These are phyloP conservation scores for Hysterium pulicare DNA, from an alignment of 2,329 filamentous ascomycete genomes.

Conservation along the genomic window DNA sequence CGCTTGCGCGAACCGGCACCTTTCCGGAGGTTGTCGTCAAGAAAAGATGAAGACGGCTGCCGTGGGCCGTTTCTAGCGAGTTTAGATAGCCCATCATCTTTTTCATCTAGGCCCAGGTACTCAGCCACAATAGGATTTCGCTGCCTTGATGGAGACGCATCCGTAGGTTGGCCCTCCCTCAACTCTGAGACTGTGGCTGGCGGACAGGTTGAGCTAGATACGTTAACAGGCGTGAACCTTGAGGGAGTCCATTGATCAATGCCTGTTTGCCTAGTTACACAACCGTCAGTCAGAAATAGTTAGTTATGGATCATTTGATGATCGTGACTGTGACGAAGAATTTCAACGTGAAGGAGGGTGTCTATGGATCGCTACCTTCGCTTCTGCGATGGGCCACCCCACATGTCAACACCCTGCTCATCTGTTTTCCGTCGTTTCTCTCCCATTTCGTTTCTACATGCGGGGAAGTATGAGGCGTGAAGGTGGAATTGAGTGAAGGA, in stretches of 20 bases:
- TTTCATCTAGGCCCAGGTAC: constrained; percentile 24
- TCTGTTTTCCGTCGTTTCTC: too few relatives aligned
- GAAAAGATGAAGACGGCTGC: too few relatives aligned
- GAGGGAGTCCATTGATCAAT: neutral
- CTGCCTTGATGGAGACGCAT: constrained; percentile 5
- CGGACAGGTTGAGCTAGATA: too few relatives aligned
- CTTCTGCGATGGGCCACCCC: neutral
- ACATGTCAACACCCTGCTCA: constrained; percentile 1
- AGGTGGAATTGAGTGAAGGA: too few relatives aligned
- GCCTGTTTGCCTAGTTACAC: neutral
- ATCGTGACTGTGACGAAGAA: too few relatives aligned
- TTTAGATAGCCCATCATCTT: constrained; percentile 8
- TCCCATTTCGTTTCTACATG: too few relatives aligned
- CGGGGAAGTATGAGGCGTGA: too few relatives aligned
- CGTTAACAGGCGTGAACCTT: constrained; percentile 20
- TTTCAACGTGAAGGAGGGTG: too few relatives aligned
- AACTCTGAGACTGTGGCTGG: neutral
- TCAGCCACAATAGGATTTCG: constrained; percentile 25
- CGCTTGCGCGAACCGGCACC: too few relatives aligned
- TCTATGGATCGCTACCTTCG: constrained; percentile 2
- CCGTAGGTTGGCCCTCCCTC: neutral
- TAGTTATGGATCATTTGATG: too few relatives aligned
- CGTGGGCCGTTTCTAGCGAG: too few relatives aligned
- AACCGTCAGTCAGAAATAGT: neutral
- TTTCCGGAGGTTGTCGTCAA: too few relatives aligned